Evolutionary conservation across 305 asterid species (phyloP).

Genomic region (Fraxinus floribunda): DNA sequence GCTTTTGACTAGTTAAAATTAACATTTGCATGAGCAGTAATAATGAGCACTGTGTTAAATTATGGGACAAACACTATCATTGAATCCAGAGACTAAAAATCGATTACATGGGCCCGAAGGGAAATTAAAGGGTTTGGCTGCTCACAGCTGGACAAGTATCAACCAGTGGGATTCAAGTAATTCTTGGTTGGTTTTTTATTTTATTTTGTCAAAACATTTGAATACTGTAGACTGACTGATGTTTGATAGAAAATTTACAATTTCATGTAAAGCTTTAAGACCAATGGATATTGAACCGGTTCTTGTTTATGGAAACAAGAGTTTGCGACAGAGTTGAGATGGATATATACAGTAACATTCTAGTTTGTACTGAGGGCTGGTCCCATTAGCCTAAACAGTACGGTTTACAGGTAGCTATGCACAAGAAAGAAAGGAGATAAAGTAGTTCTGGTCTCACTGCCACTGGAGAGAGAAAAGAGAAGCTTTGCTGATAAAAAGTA

Average conservation of each 20-base stretch:
- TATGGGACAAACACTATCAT: constrained; percentile 17
- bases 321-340: not conserved
- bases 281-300: not conserved
- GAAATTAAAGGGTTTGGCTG: not conserved
- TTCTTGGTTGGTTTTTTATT: not conserved
- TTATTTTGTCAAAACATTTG: not conserved
- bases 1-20: constrained; percentile 4
- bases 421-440: constrained; percentile 6
- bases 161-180: not conserved
- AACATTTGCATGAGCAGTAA: constrained; percentile 1
- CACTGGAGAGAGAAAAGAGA: not conserved
- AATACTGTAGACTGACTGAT: not conserved
- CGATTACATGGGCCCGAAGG: constrained; percentile 9
- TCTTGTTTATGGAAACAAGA: not conserved
- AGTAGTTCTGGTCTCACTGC: constrained; percentile 9
- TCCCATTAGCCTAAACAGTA: constrained; percentile 13
- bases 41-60: constrained; percentile 12
- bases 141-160: constrained; percentile 9
- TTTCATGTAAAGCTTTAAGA: not conserved
- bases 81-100: constrained; percentile 2
- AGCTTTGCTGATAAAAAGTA: not conserved
- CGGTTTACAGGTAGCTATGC: not conserved
- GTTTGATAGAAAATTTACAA: not conserved
- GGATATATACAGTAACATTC: not conserved
- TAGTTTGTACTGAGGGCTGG: constrained; percentile 1